Evolutionary conservation across 2,329 filamentous ascomycete genomes (phyloP), one percentile per base, ranked within the genome.

Genomic region (Cladorrhinum sp.): DNA sequence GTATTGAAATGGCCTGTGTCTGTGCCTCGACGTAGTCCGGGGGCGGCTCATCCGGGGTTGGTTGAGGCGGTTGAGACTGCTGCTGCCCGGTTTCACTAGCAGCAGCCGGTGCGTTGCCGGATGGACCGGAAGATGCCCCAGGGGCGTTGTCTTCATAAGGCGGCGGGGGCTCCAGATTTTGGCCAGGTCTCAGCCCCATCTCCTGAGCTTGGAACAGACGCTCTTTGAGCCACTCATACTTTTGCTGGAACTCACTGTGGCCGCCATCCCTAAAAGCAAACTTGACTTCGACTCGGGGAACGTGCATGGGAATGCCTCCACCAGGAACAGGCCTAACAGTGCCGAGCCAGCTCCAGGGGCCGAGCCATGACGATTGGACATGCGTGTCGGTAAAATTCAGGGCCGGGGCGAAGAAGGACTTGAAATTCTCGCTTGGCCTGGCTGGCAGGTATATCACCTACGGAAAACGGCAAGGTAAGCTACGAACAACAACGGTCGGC

Each of bases 211-310:
- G 91, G 65, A 89, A 84, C 59, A 96, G 77, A 6, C 92, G 84
- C 71, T 96, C 93, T 72, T 91, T 92, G 65, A 97, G 86, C 59
- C 89, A 82, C 69, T 96, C 91, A 71, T 93, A 96, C 57, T 85
- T 85, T 55, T 86, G 84, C 69, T 93, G 88, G 71, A 96, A 98
- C 68, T 96, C 92, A 73, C 90, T 95, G 61, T 93, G 93, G n/a
- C 94, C 94, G 49, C 94, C 94, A 64, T 98, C 93, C 72, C 92
- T 93, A 80, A 98, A 98, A 21, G 88, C 92, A 69, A 97, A 82
- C 73, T 90, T 92, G 66, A 96, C 75, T 69, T 95, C 91, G 49
- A 96, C 80, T 26, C 87, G 86, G 18, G 88, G 83, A 64, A 91
- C 82, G 21, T 88, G 80, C 4, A 88, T 77, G 0, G 93, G 91